Percentiles rank a stretch among this genome's conserved stretches.
These are phyloP conservation scores for Naganishia sp. DNA, from an alignment of 1,284 basidiomycete species.

Conservation along the genomic window DNA sequence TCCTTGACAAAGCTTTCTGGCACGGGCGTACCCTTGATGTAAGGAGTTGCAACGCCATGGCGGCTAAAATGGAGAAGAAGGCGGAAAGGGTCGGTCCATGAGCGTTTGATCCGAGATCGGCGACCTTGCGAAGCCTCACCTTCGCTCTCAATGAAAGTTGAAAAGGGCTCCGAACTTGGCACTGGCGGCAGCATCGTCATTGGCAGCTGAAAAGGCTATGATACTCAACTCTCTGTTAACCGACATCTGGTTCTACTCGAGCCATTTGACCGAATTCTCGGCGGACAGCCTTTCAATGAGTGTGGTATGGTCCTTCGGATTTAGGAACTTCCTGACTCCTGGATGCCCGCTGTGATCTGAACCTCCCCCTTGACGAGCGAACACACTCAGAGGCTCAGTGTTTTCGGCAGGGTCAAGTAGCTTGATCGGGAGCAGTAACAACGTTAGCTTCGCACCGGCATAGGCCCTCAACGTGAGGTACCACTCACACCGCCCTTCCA, in stretches of 20 bases:
- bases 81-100: constrained; percentile 16
- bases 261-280: constrained; percentile 69
- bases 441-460: too few species aligned
- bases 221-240: constrained; percentile 75
- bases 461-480: too few species aligned
- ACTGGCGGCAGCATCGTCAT: constrained; percentile 53
- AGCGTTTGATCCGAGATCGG: constrained; percentile 9
- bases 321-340: constrained; percentile 38
- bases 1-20: constrained; percentile 78
- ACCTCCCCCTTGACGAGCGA: constrained; percentile 33
- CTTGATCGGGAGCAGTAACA: background rate
- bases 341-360: constrained; percentile 34
- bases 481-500: constrained; percentile 32
- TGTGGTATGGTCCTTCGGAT: constrained; percentile 41
- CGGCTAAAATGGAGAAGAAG: constrained; percentile 59
- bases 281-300: constrained; percentile 71
- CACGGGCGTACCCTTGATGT: constrained; percentile 66
- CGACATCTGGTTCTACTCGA: constrained; percentile 72
- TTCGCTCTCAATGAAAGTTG: constrained; percentile 70
- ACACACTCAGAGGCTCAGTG: background rate
- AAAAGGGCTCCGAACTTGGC: constrained; percentile 65
- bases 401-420: constrained; percentile 25
- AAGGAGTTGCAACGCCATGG: constrained; percentile 81
- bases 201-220: constrained; percentile 66
- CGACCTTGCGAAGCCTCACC: constrained; percentile 59